Evolutionary conservation across 352 stramenopile species (phyloP), one percentile per base, ranked within the genome.

Genomic region (Pythium apleroticum): DNA sequence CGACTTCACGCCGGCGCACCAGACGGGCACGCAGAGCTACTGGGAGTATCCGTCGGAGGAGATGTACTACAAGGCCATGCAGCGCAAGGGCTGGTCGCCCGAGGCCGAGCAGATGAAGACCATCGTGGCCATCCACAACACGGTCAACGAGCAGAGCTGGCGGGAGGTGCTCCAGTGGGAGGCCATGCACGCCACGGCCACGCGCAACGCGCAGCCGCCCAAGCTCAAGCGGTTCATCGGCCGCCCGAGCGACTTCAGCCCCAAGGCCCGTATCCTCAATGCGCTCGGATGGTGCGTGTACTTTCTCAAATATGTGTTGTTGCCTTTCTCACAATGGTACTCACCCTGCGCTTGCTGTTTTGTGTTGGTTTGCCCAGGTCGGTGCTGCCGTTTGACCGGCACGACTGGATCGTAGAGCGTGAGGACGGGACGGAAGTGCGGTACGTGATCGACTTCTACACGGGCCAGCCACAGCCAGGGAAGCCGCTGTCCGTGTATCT

Each of bases 401-500:
- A 99, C 77, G 97, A 99, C 82, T 99, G 97, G 97, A 91, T 98
- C 28, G 88, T 99, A 17, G 84, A 98, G 52, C 82, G 95, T 56
- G 68, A 77, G 25, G 81, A 88, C 48, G 91, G 91, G 54, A 88
- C 90, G 53, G 86, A 98, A 69, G 89, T 98, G 54, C 90, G 97
- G 31, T 99, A 99, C 75, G 89, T 99, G 41, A 99, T 99, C 80
- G 97, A 99, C 79, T 99, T 99, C 74, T 99, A 99, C 77, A 91
- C 97, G 30, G 95, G 98, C 56, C 94, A 98, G 80, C 81, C 60
- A 6, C 70, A 76, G 66, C 81, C 84, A 12, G 79, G 85, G 9
- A 82, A 79, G 27, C 84, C 82, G 33, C 84, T 98, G 27, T 97
- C 85, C 19, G 94, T 99, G 49, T 91, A 98, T 59, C 77, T 99